Base-by-base conservation (phyloP, 1,284 basidiomycete genomes). In the Heterobasidion occidentale region DNA sequence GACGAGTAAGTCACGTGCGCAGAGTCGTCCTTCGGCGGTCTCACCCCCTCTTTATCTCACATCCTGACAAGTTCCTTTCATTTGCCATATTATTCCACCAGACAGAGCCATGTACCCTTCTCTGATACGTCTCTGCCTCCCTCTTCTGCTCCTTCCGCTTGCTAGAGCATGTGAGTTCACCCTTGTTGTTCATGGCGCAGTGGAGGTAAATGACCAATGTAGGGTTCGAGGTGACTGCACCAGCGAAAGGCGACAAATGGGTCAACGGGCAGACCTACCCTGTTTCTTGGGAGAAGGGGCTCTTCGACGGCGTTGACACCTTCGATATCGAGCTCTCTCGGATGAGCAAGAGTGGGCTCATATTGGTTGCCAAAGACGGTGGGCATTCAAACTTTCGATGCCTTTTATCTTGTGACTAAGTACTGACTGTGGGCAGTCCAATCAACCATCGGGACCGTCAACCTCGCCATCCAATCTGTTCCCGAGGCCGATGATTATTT, bases 401-500 rank as follows among this genome's bases (percentile, higher is more conserved):
- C 44, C 36, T 47, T 33, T 5, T 47, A 27, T 27, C 27, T 6
- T 5, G 27, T 6, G 27, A 27, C 27, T 27, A 27, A 27, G 27
- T 27, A 5, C 27, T 27, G 5, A 6, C 27, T 27, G 27, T 27
- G 27, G 27, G 69, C 17, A 66, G 77, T 80, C 4, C 74, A 76
- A 9, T 62, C 76, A 36, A 67, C 71, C 33, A 64, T 66, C 20
- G 69, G 65, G 38, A 58, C 75, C 1, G 65, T 90, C 54, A 89
- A 88, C 63, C 67, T 90, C 54, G 65, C 75, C 58, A 66, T 90
- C 2, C 69, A 83, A 67, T 76, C 84, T 64, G 72, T 89, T 7
- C 87, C 87, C 0, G 59, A 75, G 6, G 86, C 74, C 49, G 79
- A 89, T 69, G 88, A 90, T 72, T 90, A 90, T 70, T 89, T 83